Evolutionary conservation across 2,329 filamentous ascomycete genomes (phyloP).

Genomic region (Zasmidium cellare): DNA sequence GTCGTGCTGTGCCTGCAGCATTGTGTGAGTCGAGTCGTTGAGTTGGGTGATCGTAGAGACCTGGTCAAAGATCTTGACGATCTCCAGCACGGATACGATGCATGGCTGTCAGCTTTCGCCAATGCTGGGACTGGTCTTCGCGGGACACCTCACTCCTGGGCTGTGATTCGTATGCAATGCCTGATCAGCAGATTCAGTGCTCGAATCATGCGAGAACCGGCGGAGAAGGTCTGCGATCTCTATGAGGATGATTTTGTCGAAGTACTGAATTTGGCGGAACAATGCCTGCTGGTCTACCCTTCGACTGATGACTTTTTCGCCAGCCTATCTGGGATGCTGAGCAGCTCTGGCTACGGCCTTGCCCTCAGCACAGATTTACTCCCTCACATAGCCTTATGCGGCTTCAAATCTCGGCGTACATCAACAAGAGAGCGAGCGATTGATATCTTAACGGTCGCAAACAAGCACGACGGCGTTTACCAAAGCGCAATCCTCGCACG

Average conservation of each 20-base stretch:
- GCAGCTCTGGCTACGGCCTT: constrained; percentile 3
- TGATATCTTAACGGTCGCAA: neutral
- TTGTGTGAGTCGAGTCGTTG: constrained; percentile 2
- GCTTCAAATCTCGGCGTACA: constrained; percentile 3
- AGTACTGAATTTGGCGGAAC: constrained; percentile 7
- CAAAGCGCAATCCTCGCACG: constrained; percentile 2
- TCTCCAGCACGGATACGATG: neutral
- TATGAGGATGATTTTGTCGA: constrained; percentile 3
- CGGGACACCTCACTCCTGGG: neutral
- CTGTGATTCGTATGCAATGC: constrained; percentile 1
- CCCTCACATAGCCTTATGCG: neutral
- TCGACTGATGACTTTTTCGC: neutral
- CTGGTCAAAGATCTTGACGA: neutral
- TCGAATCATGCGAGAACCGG: neutral
- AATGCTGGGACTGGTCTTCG: neutral
- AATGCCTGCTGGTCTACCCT: constrained; percentile 5
- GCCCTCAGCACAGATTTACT: constrained; percentile 9
- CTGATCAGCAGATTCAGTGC: neutral
- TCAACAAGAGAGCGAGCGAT: constrained; percentile 1
- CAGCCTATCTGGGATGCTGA: neutral
- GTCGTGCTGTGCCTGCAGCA: constrained; percentile 1
- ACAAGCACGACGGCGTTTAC: constrained; percentile 4
- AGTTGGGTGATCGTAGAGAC: neutral
- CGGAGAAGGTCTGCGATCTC: constrained; percentile 3
- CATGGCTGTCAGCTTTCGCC: constrained; percentile 2